Percentiles rank a stretch among this genome's conserved stretches.
Evolutionary conservation across 331 rosid genomes (phyloP).

Genomic region (Rhamnella rubrinervis): DNA sequence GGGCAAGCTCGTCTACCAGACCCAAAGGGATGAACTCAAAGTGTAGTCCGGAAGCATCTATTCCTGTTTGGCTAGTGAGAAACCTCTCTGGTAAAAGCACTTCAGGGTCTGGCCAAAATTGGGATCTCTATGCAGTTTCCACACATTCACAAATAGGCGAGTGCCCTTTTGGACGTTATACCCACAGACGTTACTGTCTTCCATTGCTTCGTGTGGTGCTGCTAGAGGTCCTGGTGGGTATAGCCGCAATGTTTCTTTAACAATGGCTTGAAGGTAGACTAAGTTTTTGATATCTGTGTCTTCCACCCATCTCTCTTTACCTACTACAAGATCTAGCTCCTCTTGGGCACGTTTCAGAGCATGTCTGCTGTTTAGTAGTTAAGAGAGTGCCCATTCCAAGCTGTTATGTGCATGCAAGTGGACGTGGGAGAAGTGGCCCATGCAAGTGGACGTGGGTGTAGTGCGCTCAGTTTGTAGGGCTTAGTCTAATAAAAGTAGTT

Average conservation of each 20-base stretch:
- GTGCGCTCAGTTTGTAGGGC: no score
- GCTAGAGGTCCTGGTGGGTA: constrained; percentile 37
- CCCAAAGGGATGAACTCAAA: constrained; percentile 37
- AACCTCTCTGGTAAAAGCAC: constrained; percentile 25
- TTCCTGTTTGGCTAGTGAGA: constrained; percentile 15
- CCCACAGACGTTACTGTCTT: constrained; percentile 23
- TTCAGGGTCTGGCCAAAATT: constrained; percentile 20
- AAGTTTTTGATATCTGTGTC: constrained; percentile 31
- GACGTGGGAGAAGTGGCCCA: no score
- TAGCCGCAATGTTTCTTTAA: constrained; percentile 46
- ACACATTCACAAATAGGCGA: constrained; percentile 15
- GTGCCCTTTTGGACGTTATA: constrained; percentile 20
- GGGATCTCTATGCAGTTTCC: constrained; percentile 32
- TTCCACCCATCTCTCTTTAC: constrained; percentile 32
- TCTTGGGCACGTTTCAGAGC: constrained; percentile 44
- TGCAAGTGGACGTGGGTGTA: no score
- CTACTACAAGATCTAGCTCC: constrained; percentile 44
- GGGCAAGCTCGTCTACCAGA: constrained; percentile 27
- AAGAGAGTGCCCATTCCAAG: constrained; percentile 43
- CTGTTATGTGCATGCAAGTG: no score
- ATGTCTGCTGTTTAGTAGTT: constrained; percentile 33
- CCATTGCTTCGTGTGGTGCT: constrained; percentile 23
- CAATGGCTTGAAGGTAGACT: constrained; percentile 44
- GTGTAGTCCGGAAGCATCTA: constrained; percentile 22
- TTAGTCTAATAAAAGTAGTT: no score